Conservation (phyloP, 192 early-diverging fungal genomes). For the Backusella mclennaniae region DNA sequence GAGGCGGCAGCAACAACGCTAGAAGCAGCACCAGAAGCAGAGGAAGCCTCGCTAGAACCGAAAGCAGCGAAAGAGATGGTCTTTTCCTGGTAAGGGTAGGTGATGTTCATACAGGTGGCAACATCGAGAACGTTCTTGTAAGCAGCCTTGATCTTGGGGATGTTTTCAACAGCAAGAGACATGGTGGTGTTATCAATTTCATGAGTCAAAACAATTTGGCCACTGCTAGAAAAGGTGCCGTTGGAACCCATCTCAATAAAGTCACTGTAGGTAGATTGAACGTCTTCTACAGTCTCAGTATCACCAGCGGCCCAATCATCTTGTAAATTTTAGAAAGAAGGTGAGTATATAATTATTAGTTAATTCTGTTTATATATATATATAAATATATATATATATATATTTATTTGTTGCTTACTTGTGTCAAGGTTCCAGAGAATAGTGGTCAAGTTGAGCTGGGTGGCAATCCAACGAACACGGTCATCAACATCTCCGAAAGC, state of each 20-base stretch:
- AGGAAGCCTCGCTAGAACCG: conserved; percentile 13
- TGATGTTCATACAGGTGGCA: conserved; percentile 40
- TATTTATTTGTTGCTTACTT: not conserved
- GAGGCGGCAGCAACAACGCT: conserved; percentile 11
- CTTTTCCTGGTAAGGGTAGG: conserved; percentile 37
- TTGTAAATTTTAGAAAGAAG: no score
- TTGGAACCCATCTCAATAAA: conserved; percentile 35
- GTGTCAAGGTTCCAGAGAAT: conserved; percentile 39
- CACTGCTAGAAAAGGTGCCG: conserved; percentile 23
- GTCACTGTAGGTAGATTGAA: conserved; percentile 18
- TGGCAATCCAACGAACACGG: conserved; percentile 52
- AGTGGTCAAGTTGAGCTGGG: conserved; percentile 42
- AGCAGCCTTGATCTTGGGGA: conserved; percentile 37
- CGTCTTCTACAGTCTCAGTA: conserved; percentile 12
- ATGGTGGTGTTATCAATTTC: conserved; percentile 44
- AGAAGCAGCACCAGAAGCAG: conserved; percentile 14
- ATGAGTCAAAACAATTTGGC: conserved; percentile 43
- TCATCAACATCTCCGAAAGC: conserved; percentile 60
- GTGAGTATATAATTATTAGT: no score
- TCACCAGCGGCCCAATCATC: conserved; percentile 33
- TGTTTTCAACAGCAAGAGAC: conserved; percentile 34
- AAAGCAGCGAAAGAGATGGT: conserved; percentile 23
- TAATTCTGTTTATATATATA: no score
- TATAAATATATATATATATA: no score
- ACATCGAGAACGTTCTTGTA: conserved; percentile 39